phyloP scores from a whole-genome alignment of 23 red algal genomes.

The Cyanidioschyzon merolae region DNA sequence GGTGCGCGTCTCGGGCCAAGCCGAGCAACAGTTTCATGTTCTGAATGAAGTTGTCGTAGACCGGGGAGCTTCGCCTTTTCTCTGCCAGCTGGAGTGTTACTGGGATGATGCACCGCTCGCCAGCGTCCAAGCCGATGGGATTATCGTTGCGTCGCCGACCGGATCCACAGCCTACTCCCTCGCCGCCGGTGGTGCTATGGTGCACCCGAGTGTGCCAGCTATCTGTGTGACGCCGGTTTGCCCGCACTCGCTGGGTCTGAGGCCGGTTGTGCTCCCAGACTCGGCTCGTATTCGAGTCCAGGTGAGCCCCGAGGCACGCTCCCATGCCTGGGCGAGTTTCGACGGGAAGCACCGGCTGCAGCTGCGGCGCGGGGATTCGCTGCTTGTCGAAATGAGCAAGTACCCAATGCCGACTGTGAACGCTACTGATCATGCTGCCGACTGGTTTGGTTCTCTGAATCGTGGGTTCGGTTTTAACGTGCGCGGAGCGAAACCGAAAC shows the following conservation, averaged over 20 bases:
- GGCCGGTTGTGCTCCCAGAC: constrained; percentile 68
- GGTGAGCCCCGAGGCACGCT: constrained; percentile 41
- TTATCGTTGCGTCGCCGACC: constrained; percentile 69
- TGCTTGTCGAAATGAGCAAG: constrained; percentile 38
- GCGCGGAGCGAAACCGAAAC: constrained; percentile 4
- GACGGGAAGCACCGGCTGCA: constrained; percentile 64
- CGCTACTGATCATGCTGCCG: constrained; percentile 29
- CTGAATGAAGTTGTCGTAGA: constrained; percentile 88
- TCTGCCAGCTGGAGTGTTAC: constrained; percentile 53
- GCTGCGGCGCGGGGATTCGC: constrained; percentile 57
- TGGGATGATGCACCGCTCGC: constrained; percentile 54
- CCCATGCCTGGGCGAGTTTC: constrained; percentile 64
- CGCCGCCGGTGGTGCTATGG: constrained; percentile 59
- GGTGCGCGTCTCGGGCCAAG: background rate
- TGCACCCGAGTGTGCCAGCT: constrained; percentile 65
- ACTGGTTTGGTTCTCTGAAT: constrained; percentile 73
- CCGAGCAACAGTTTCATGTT: constrained; percentile 26
- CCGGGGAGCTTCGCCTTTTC: constrained; percentile 57
- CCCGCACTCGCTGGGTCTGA: constrained; percentile 72
- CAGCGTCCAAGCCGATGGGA: constrained; percentile 65
- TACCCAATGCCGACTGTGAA: constrained; percentile 62
- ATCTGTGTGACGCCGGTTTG: constrained; percentile 82
- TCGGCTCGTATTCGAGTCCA: constrained; percentile 42
- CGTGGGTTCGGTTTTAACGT: constrained; percentile 44
- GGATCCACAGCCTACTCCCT: constrained; percentile 76